These are phyloP conservation scores for Rubia tinctorum DNA, from an alignment of 305 asterid genomes.

Conservation along the genomic window DNA sequence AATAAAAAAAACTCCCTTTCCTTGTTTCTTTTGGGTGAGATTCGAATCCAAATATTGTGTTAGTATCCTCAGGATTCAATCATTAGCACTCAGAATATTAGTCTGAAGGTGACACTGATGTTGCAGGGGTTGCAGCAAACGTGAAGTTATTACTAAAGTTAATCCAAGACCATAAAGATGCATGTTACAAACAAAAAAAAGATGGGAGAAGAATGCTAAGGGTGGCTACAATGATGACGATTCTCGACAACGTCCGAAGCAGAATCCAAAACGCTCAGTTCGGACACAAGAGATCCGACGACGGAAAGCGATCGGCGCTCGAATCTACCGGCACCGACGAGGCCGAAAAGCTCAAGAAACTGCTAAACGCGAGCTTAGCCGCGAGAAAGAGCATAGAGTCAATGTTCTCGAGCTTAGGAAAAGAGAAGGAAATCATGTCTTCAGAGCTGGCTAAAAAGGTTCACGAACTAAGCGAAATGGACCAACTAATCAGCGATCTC, in stretches of 20 bases:
- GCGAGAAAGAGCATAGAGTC: conserved; percentile 67
- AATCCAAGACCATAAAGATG: conserved; percentile 74
- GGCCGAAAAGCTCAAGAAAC: conserved; percentile 49
- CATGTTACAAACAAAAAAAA: conserved; percentile 56
- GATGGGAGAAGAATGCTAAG: conserved; percentile 76
- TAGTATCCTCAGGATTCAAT: neutral
- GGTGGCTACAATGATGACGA: conserved; percentile 93
- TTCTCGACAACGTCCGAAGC: conserved; percentile 60
- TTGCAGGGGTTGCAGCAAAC: conserved; percentile 81
- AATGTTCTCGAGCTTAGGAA: conserved; percentile 77
- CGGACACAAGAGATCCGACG: conserved; percentile 36
- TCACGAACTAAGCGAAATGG: conserved; percentile 56
- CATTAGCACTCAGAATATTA: neutral
- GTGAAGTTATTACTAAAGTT: conserved; percentile 68
- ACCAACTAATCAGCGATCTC: conserved; percentile 51
- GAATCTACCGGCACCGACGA: conserved; percentile 30
- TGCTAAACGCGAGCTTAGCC: conserved; percentile 49
- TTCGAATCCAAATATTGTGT: too few species aligned
- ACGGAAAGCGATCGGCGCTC: conserved; percentile 32
- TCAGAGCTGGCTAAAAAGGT: conserved; percentile 53
- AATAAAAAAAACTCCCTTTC: too few species aligned
- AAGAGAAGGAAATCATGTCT: conserved; percentile 79
- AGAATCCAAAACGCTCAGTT: conserved; percentile 74
- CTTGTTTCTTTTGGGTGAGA: too few species aligned
- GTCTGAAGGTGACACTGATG: neutral